Evolutionary conservation across 1,284 basidiomycete genomes (phyloP), one percentile per base, ranked within the genome.

Genomic region (Melampsora americana): DNA sequence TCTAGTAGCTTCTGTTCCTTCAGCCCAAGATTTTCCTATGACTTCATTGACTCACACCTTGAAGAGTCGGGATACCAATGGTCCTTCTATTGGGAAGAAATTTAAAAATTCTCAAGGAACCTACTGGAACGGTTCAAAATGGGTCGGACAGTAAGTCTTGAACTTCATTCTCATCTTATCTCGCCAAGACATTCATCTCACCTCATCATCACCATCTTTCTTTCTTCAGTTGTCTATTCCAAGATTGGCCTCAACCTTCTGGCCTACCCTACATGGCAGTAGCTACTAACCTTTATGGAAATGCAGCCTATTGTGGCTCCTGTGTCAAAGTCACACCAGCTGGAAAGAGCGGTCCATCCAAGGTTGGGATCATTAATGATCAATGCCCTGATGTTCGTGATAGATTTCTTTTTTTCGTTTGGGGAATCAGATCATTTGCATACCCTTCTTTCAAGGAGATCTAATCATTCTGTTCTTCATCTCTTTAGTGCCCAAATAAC

Each of bases 171-270:
- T 39, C 50, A 32, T n/a, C n/a, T n/a, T n/a, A n/a, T n/a, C n/a
- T n/a, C n/a, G n/a, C n/a, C n/a, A n/a, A n/a, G n/a, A n/a, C n/a
- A n/a, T n/a, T n/a, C n/a, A n/a, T n/a, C n/a, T n/a, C n/a, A n/a
- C n/a, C n/a, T n/a, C n/a, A n/a, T n/a, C n/a, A n/a, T n/a, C n/a
- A n/a, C n/a, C n/a, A n/a, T n/a, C n/a, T n/a, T n/a, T n/a, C n/a
- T n/a, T n/a, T n/a, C n/a, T 30, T n/a, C 20, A 72, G 70, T 66
- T 72, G 70, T 72, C 42, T 72, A 12, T 66, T 72, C 11, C 60
- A 72, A 66, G 48, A 48, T 56, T 72, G 64, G 28, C 39, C 46
- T 39, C 70, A 72, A 56, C 60, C 70, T 50, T 6, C 14, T 5
- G 64, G 35, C 32, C 16, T 72, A 28, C 35, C 30, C 16, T 66